Conservation (phyloP, 768 basidiomycete genomes). For the Leccinum rimulosum region DNA sequence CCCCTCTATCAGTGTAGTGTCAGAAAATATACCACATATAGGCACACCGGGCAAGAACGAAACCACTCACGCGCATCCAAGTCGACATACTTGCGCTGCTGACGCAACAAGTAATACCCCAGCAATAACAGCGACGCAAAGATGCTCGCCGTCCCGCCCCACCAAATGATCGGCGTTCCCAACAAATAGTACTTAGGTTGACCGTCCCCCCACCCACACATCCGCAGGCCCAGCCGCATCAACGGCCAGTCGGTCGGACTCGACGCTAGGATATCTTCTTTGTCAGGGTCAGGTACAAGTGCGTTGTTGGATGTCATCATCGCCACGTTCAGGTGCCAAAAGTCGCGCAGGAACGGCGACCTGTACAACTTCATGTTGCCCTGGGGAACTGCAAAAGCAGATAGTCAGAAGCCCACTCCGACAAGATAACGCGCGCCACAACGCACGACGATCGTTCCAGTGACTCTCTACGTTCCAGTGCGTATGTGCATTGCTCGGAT, state of each 20-base stretch:
- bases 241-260: constrained; percentile 93
- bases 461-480: constrained; percentile 99
- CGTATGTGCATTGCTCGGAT: constrained; percentile 76
- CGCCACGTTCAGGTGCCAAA: constrained; percentile 98
- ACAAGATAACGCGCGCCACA: background rate
- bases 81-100: constrained; percentile 87
- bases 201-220: constrained; percentile 93
- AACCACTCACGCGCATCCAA: constrained; percentile 74
- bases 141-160: constrained; percentile 73
- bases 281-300: constrained; percentile 94
- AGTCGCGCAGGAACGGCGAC: constrained; percentile 94
- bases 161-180: constrained; percentile 92
- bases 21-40: background rate
- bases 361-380: constrained; percentile 81
- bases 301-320: constrained; percentile 99
- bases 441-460: constrained; percentile 91
- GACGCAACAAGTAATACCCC: constrained; percentile 72
- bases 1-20: constrained; percentile 50
- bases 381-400: constrained; percentile 58
- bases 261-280: constrained; percentile 96
- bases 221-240: constrained; percentile 83
- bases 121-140: constrained; percentile 49
- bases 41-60: background rate
- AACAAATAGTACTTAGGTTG: constrained; percentile 92
- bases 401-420: background rate